Conservation (phyloP, 768 basidiomycete species). For the Russula emetica region DNA sequence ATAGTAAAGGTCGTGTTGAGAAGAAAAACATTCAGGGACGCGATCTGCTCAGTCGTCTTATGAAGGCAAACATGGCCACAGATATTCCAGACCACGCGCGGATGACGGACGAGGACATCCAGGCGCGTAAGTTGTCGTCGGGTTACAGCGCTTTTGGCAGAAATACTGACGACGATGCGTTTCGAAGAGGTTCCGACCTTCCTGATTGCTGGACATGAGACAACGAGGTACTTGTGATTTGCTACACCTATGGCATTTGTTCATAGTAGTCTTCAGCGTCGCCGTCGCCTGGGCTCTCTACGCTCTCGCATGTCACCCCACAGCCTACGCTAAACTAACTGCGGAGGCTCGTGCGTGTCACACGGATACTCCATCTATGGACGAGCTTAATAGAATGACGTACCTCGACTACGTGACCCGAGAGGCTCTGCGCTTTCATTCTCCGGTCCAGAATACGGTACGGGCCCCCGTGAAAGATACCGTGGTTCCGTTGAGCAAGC, state of each 20-base stretch:
- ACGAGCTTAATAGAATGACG: slow-evolving; percentile 58
- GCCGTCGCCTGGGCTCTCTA: slow-evolving; percentile 57
- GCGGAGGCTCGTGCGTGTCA: slow-evolving; percentile 50
- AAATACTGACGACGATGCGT: background rate
- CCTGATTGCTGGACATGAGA: slow-evolving; percentile 57
- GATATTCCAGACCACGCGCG: slow-evolving; percentile 52
- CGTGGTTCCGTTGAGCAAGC: slow-evolving; percentile 23
- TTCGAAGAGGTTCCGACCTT: slow-evolving; percentile 56
- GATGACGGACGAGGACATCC: slow-evolving; percentile 59
- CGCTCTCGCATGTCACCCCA: slow-evolving; percentile 45
- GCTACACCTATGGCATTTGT: background rate
- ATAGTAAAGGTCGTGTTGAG: slow-evolving; percentile 33
- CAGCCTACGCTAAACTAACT: slow-evolving; percentile 52
- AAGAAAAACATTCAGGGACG: slow-evolving; percentile 38
- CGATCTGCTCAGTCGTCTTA: slow-evolving; percentile 57
- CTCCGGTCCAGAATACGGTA: slow-evolving; percentile 23
- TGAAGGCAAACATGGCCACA: slow-evolving; percentile 60
- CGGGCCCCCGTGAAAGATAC: slow-evolving; percentile 25
- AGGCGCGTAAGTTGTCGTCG: slow-evolving; percentile 42
- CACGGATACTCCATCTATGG: slow-evolving; percentile 62
- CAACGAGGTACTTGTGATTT: slow-evolving; percentile 40
- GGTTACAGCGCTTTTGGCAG: background rate
- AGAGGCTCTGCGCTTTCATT: slow-evolving; percentile 22
- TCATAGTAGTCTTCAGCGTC: slow-evolving; percentile 30
- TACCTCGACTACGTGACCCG: slow-evolving; percentile 47